A percentile compares a stretch with the other conserved stretches of the same genome.
Conservation (phyloP, 1,139 yeast species). For the Saccharomyces hybrid region DNA sequence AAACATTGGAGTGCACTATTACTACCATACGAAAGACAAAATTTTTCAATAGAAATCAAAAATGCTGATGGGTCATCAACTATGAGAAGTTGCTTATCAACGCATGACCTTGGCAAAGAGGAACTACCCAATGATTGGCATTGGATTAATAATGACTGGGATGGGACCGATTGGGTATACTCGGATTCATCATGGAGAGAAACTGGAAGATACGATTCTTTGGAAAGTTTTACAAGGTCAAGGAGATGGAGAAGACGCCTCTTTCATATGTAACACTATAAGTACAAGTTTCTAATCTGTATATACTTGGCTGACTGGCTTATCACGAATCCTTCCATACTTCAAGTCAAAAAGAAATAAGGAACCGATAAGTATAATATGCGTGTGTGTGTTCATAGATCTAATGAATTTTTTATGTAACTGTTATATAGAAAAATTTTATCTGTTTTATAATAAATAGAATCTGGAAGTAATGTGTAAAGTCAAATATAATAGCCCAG, state of each 20-base stretch:
- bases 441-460: background rate
- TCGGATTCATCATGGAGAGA: conserved; percentile 24
- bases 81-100: conserved; percentile 15
- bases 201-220: conserved; percentile 22
- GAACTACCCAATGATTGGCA: conserved; percentile 19
- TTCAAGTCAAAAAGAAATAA: background rate
- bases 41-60: conserved; percentile 11
- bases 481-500: background rate
- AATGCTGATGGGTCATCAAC: conserved; percentile 7
- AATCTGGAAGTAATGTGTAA: background rate
- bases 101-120: conserved; percentile 8
- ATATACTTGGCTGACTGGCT: background rate
- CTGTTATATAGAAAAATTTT: background rate
- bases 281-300: background rate
- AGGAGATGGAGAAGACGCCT: conserved; percentile 24
- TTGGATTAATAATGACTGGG: conserved; percentile 29
- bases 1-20: conserved; percentile 21
- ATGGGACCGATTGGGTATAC: conserved; percentile 22
- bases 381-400: background rate
- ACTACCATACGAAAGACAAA: conserved; percentile 23
- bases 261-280: conserved; percentile 25
- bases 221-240: conserved; percentile 26
- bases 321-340: background rate
- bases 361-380: background rate
- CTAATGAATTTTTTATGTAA: background rate